Conservation (phyloP, 306 rosid genomes). For the Psophocarpus tetragonolobus region DNA sequence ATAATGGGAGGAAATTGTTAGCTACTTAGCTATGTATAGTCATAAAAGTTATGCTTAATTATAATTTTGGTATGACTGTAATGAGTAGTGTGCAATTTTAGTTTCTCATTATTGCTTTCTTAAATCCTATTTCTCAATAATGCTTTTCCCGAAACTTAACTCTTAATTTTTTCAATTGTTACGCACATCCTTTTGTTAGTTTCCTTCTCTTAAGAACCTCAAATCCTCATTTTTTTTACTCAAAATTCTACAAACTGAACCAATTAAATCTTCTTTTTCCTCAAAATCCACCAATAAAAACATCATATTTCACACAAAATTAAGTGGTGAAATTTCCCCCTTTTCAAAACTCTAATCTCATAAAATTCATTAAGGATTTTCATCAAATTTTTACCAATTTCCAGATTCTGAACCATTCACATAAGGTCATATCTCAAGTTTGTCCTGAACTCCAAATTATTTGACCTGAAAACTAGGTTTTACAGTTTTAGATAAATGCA, state of each 20-base stretch:
- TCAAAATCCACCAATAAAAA: not conserved
- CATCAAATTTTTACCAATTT: not conserved
- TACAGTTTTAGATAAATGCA: not conserved
- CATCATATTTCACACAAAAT: not conserved
- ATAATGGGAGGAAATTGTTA: constrained; percentile 8
- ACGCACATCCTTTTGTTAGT: not conserved
- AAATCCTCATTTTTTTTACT: not conserved
- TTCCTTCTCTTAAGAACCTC: not conserved
- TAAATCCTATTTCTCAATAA: not conserved
- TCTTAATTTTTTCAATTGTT: not conserved
- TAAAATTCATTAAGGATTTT: not conserved
- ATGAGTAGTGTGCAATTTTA: not conserved
- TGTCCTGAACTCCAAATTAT: not conserved
- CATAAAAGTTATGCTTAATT: not conserved
- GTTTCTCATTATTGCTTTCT: not conserved
- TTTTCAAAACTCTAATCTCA: not conserved
- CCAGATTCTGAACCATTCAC: not conserved
- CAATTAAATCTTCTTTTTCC: not conserved
- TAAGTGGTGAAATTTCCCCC: not conserved
- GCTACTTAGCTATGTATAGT: not conserved
- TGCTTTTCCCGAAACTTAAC: not conserved
- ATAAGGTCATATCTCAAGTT: not conserved
- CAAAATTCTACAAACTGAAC: not conserved
- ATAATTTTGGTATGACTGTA: not conserved
- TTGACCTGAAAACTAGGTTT: not conserved